Base-by-base conservation (phyloP, 2,329 filamentous ascomycete genomes). In the Colletotrichum truncatum region DNA sequence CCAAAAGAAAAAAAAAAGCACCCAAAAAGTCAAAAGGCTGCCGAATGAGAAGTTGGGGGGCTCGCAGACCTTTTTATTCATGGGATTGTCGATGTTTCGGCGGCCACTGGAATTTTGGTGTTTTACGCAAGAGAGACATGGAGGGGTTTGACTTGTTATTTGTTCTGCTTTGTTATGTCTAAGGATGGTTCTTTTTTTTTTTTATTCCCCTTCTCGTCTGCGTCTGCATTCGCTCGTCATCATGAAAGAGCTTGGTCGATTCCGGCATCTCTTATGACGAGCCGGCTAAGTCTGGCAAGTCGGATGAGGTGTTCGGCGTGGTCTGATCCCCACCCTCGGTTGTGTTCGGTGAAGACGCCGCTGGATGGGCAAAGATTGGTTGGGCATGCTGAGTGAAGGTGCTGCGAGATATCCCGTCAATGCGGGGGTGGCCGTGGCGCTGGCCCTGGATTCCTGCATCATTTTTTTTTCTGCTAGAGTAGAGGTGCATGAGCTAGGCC, bases 241-340 rank as follows among this genome's bases (percentile, higher is more conserved):
- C 25, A 2, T 25, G 18, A 48, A 54, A 54, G 56, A 49, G 32
- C 16, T 58, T 34, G 11, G 36, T 18, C 34, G 21, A 21, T 53
- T 16, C 51, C 23, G 21, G 32, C 45, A 16, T 28, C 16, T 23
- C 3, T 45, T n/a, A 21, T 56, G 51, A 56, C 34, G 43, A 36
- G 30, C 57, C 63, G 63, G 63, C 63, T 66, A 63, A 56, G 57
- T 6, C 63, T 56, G 36, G 51, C 63, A 38, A 63, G 63, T 66
- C 57, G 53, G 7, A 56, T 45, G 36, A 6, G 25, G 41, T 23
- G 16, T 52, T 32, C 21, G 51, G 51, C 34, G 49, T 63, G 43
- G 63, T 28, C 43, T 63, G 57, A 56, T 56, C 28, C 26, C 51
- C 63, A 64, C 62, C n/a, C 57, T 63, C 63, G 63, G 63, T 10